Conservation (phyloP, 2,329 filamentous ascomycete genomes). For the Akanthomyces muscarius region DNA sequence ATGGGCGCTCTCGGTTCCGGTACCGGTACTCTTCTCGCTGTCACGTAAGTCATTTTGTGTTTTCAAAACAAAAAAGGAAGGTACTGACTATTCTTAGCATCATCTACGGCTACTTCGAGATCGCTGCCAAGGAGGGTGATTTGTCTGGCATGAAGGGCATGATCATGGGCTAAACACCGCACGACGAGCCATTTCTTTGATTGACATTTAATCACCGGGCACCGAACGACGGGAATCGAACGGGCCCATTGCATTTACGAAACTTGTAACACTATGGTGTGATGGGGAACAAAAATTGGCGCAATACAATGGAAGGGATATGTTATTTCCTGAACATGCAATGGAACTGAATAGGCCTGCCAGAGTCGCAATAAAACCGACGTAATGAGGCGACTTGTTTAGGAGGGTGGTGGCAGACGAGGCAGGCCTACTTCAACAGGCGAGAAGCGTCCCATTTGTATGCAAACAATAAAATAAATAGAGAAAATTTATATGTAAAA, state of each 20-base stretch:
- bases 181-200: slow-evolving; percentile 10
- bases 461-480: slow-evolving; percentile 15
- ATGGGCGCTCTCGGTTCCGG: slow-evolving; percentile 93
- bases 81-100: slow-evolving; percentile 59
- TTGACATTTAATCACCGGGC: slow-evolving; percentile 13
- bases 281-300: slow-evolving; percentile 16
- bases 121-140: slow-evolving; percentile 97
- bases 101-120: slow-evolving; percentile 99
- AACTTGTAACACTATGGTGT: slow-evolving; percentile 19
- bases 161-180: slow-evolving; percentile 60
- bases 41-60: slow-evolving; percentile 69
- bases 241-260: slow-evolving; percentile 14
- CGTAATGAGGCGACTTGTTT: slow-evolving; percentile 10
- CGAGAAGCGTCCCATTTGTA: slow-evolving; percentile 15
- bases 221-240: slow-evolving; percentile 9
- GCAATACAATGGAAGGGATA: slow-evolving; percentile 17
- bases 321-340: slow-evolving; percentile 8
- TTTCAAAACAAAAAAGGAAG: background rate
- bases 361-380: background rate
- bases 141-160: slow-evolving; percentile 76
- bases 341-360: slow-evolving; percentile 2
- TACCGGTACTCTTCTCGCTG: slow-evolving; percentile 95
- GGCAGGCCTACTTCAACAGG: background rate
- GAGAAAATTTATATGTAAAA: slow-evolving; percentile 15
- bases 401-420: slow-evolving; percentile 11